Percentiles rank a stretch among this genome's conserved stretches.
Evolutionary conservation across 805 yeast species (phyloP).

Genomic region (Wickerhamomyces xylosicus): DNA sequence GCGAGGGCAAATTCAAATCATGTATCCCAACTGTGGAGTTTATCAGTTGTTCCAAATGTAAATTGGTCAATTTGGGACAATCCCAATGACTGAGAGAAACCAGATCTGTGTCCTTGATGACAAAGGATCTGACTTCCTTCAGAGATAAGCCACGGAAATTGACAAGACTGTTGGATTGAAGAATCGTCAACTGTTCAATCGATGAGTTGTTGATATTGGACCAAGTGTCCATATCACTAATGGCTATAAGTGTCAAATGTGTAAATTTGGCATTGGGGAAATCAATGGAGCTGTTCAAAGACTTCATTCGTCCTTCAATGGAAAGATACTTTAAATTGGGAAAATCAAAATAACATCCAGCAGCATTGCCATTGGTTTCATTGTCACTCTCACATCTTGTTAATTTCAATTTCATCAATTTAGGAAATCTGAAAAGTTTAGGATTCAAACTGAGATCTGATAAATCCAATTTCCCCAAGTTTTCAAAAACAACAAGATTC

Average conservation of each 20-base stretch:
- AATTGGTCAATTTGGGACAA: slow-evolving; percentile 3
- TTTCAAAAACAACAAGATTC: slow-evolving; percentile 6
- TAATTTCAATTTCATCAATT: slow-evolving; percentile 2
- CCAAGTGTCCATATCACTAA: slow-evolving; percentile 8
- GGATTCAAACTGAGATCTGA: slow-evolving; percentile 5
- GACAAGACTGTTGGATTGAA: slow-evolving; percentile 3
- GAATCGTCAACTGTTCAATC: slow-evolving; percentile 2
- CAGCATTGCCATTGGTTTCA: too few relatives aligned
- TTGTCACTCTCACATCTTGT: slow-evolving; percentile 2
- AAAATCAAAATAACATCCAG: slow-evolving; percentile 3
- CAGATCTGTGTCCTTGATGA: slow-evolving; percentile 9
- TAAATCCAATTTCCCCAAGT: slow-evolving; percentile 2
- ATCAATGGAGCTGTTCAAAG: slow-evolving; percentile 7
- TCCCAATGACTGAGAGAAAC: slow-evolving; percentile 1
- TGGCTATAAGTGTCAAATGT: slow-evolving; percentile 1
- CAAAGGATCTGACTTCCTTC: not conserved
- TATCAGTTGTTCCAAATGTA: slow-evolving; percentile 12
- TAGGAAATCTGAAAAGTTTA: slow-evolving; percentile 5
- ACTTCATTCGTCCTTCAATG: slow-evolving; percentile 2
- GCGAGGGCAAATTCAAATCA: slow-evolving; percentile 6
- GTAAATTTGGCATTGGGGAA: slow-evolving; percentile 2
- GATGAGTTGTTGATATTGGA: too few relatives aligned
- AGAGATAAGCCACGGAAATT: slow-evolving; percentile 2
- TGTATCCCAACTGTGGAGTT: slow-evolving; percentile 5
- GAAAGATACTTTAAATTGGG: slow-evolving; percentile 2